Conservation (phyloP, 164 flowering plant genomes). For the Vitis rupestris region DNA sequence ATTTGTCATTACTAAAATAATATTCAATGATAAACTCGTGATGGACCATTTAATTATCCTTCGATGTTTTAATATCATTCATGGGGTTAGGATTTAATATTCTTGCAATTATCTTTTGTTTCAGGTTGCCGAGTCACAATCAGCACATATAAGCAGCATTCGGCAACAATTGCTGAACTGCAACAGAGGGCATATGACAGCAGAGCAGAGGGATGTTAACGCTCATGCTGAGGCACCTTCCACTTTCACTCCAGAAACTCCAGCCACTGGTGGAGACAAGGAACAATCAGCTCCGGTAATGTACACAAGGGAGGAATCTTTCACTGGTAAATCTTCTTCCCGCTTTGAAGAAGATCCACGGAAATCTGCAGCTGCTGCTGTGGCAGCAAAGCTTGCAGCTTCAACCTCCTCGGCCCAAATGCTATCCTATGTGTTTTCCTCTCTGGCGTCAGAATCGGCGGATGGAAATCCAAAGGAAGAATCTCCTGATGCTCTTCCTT, state of each 20-base stretch:
- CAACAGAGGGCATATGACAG: constrained; percentile 25
- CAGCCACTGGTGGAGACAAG: constrained; percentile 31
- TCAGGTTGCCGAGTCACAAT: constrained; percentile 66
- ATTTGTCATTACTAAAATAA: too few relatives aligned
- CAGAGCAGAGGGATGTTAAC: constrained; percentile 27
- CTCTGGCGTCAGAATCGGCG: constrained; percentile 80
- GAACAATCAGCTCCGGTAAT: constrained; percentile 62
- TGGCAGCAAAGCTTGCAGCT: constrained; percentile 87
- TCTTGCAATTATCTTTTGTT: neutral
- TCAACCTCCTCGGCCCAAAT: constrained; percentile 93
- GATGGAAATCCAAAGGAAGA: constrained; percentile 47
- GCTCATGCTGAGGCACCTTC: too few relatives aligned
- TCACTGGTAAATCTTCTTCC: constrained; percentile 27
- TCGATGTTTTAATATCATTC: neutral
- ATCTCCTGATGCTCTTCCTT: constrained; percentile 43
- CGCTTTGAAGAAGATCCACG: constrained; percentile 52
- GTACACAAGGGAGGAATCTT: constrained; percentile 39
- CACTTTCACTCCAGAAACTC: constrained; percentile 21
- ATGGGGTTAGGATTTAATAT: neutral
- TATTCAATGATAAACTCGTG: too few relatives aligned
- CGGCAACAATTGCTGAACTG: constrained; percentile 36
- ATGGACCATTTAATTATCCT: too few relatives aligned
- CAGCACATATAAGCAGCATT: constrained; percentile 45
- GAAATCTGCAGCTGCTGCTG: constrained; percentile 89
- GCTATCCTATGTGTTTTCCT: constrained; percentile 83